Evolutionary conservation across 768 basidiomycete genomes (phyloP).

Genomic region (Suillus bovinus): DNA sequence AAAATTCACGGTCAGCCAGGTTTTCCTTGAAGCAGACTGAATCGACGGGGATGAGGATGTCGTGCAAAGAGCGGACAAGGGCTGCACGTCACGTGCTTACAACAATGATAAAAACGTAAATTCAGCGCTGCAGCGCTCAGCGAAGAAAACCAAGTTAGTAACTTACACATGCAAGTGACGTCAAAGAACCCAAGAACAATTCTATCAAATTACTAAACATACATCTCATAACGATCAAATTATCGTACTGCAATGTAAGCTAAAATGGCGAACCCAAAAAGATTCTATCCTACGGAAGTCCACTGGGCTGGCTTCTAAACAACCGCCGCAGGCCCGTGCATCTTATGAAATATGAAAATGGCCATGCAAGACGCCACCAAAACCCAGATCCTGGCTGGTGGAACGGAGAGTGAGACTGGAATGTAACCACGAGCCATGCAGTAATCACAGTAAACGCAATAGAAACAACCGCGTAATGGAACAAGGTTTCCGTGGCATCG

Average conservation of each 20-base stretch:
- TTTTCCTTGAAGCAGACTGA: no score
- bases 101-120: no score
- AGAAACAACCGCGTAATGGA: constrained; percentile 39
- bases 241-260: neutral
- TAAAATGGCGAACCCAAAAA: no score
- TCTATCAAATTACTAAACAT: neutral
- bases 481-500: constrained; percentile 27
- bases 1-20: no score
- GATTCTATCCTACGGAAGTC: neutral
- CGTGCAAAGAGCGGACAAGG: no score
- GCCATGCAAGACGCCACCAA: constrained; percentile 23
- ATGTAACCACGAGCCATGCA: constrained; percentile 53
- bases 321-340: neutral
- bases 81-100: no score
- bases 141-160: neutral
- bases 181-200: neutral
- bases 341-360: constrained; percentile 18
- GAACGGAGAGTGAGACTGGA: constrained; percentile 36
- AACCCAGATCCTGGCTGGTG: constrained; percentile 9
- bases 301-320: neutral
- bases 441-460: constrained; percentile 47
- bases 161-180: neutral
- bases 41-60: no score
- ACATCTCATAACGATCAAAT: neutral
- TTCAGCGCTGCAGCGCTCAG: no score